Evolutionary conservation across 1,284 basidiomycete species (phyloP).

Genomic region (Cutaneotrichosporon sp.): DNA sequence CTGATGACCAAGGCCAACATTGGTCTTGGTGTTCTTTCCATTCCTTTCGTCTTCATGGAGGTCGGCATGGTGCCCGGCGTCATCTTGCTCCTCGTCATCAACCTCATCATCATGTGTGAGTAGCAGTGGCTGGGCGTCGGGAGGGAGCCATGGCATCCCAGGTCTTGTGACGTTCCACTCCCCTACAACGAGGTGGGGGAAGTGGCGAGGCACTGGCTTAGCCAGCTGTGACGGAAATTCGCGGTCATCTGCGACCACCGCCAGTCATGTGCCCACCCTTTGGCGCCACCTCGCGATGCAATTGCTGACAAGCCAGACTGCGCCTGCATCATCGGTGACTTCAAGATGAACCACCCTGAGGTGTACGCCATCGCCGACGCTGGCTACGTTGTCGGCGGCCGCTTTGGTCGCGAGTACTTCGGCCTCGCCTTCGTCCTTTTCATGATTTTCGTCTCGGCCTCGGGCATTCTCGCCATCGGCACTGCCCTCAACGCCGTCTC

Average conservation of each 20-base stretch:
- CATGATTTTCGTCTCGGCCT: conserved; percentile 33
- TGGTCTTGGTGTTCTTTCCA: conserved; percentile 43
- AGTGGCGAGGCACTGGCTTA: neutral
- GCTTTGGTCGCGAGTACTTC: conserved; percentile 21
- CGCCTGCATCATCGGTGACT: conserved; percentile 41
- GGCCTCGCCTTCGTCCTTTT: conserved; percentile 24
- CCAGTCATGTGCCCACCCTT: neutral
- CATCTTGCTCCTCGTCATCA: conserved; percentile 38
- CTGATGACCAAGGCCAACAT: conserved; percentile 42
- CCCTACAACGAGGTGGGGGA: neutral
- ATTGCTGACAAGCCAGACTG: conserved; percentile 12
- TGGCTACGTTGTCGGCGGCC: conserved; percentile 24
- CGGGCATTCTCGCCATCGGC: conserved; percentile 41
- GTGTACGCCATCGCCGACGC: conserved; percentile 40
- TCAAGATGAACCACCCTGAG: conserved; percentile 45
- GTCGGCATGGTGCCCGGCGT: conserved; percentile 43
- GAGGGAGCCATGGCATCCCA: too few species aligned
- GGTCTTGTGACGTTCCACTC: too few species aligned
- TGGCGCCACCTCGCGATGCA: neutral
- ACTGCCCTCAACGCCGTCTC: conserved; percentile 53
- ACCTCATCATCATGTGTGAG: conserved; percentile 39
- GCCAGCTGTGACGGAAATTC: neutral
- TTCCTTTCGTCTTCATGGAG: conserved; percentile 38
- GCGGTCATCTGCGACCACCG: neutral
- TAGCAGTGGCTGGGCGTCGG: neutral